Evolutionary conservation across 1,284 basidiomycete genomes (phyloP).

Genomic region (Meripilus lineatus): DNA sequence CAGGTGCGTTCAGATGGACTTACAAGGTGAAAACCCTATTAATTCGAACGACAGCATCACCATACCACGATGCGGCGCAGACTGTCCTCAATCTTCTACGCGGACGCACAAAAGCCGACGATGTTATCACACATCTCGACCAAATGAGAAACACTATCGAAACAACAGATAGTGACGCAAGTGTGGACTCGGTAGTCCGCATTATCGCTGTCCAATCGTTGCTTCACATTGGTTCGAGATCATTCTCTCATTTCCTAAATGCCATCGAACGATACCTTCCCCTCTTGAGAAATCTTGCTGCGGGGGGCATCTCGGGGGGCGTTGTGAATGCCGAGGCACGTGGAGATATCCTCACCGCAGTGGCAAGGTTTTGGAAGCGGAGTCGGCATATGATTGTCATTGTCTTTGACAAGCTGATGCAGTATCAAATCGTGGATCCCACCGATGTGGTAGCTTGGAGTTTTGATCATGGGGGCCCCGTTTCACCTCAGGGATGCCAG

Average conservation of each 20-base stretch:
- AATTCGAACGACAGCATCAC: constrained; percentile 47
- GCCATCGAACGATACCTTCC: constrained; percentile 96
- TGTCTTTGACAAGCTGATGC: constrained; percentile 96
- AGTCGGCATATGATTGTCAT: constrained; percentile 85
- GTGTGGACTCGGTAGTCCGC: constrained; percentile 65
- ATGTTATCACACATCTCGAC: constrained; percentile 76
- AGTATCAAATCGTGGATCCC: constrained; percentile 96
- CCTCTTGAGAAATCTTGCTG: constrained; percentile 72
- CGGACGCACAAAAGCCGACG: constrained; percentile 71
- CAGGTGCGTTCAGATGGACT: constrained; percentile 20
- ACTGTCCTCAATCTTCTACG: constrained; percentile 81
- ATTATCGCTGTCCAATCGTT: constrained; percentile 88
- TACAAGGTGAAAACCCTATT: not conserved
- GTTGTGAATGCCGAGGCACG: constrained; percentile 56
- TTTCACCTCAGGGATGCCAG: constrained; percentile 3
- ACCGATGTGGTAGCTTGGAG: constrained; percentile 87
- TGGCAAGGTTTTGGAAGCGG: constrained; percentile 74
- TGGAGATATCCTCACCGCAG: constrained; percentile 65
- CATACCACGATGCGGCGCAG: constrained; percentile 76
- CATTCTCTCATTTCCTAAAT: constrained; percentile 97
- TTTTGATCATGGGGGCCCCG: constrained; percentile 50
- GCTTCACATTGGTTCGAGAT: constrained; percentile 87
- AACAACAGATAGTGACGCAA: constrained; percentile 46
- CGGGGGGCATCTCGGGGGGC: constrained; percentile 33
- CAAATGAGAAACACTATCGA: constrained; percentile 63